Evolutionary conservation across 176 grass and related monocot genomes (phyloP).

Genomic region (Bonia amplexicaulis): DNA sequence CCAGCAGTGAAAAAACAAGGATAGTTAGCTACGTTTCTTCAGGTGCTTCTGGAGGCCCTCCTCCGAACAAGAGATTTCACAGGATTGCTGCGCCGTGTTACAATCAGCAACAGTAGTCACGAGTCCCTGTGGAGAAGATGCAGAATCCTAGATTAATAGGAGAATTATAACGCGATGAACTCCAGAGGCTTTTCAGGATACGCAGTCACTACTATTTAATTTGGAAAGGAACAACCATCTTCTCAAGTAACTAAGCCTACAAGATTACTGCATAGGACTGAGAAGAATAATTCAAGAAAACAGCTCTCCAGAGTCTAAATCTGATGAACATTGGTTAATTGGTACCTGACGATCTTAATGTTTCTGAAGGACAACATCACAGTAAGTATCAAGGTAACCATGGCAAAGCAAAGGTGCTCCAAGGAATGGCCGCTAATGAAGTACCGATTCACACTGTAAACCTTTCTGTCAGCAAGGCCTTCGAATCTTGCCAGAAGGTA

Average conservation of each 20-base stretch:
- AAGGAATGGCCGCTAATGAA: slow-evolving; percentile 93
- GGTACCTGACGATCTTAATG: slow-evolving; percentile 85
- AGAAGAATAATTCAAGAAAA: not conserved
- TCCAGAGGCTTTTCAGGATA: not conserved
- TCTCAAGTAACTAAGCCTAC: not conserved
- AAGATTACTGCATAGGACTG: not conserved
- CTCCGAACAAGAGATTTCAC: not conserved
- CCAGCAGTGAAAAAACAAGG: not conserved
- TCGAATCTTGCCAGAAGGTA: slow-evolving; percentile 90
- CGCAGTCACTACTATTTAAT: not conserved
- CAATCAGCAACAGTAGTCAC: not conserved
- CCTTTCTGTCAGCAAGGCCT: slow-evolving; percentile 82
- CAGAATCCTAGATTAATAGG: slow-evolving; percentile 5
- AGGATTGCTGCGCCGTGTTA: slow-evolving; percentile 13
- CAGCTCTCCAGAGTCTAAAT: not conserved
- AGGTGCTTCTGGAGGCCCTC: not conserved
- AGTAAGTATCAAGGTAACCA: slow-evolving; percentile 77
- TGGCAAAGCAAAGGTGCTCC: slow-evolving; percentile 86
- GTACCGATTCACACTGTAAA: slow-evolving; percentile 84
- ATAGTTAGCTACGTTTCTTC: not conserved
- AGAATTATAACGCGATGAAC: not conserved
- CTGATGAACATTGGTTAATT: slow-evolving; percentile 1
- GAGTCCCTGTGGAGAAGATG: slow-evolving; percentile 36
- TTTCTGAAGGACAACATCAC: slow-evolving; percentile 93
- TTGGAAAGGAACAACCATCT: not conserved